Evolutionary conservation across 164 flowering plant species (phyloP), one percentile per base, ranked within the genome.

Genomic region (Buxus sempervirens): DNA sequence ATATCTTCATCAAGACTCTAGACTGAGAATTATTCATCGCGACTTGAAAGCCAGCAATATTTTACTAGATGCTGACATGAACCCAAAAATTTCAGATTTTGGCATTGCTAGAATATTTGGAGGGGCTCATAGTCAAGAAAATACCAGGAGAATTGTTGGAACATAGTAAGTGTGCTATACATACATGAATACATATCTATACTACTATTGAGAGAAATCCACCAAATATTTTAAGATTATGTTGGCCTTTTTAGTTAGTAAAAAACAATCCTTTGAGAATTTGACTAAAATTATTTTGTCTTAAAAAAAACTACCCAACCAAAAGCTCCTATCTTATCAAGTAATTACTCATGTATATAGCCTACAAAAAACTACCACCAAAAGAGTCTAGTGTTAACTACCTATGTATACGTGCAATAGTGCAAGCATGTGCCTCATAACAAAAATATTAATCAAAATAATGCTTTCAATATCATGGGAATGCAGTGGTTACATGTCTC

Each of bases 1-100:
- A 16, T 59, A 59, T 59, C 62, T 59, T 25, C 62, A 59, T 26
- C 41, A 59, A 27, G 62, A 59, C 20, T 59, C 62, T 5, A 59
- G 62, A 26, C 20, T 59, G 32, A 59, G 38, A 26, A 59, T 59
- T 16, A 59, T 25, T 2, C 62, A 59, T 2, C 26, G 62, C 16
- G 62, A 59, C 27, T 18, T 59, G n/a, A 59, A 59, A 24, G 32
- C 62, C 15, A 59, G 38, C 20, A 59, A 59, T 26, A 13, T 59
- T 26, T 28, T 26, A 13, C 62, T 59, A 13, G 62, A 56, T 21
- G 10, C 20, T 14, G 26, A 21, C 0, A 19, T 56, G 22, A 21
- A 23, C 9, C 59, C 59, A 27, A 59, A 59, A 59, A 59, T 59
- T 0, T 59, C 62, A 2, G 62, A 59, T 16, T 59, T 59, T 27